Evolutionary conservation across 305 asterid species (phyloP).

Genomic region (Solanum hybrid): DNA sequence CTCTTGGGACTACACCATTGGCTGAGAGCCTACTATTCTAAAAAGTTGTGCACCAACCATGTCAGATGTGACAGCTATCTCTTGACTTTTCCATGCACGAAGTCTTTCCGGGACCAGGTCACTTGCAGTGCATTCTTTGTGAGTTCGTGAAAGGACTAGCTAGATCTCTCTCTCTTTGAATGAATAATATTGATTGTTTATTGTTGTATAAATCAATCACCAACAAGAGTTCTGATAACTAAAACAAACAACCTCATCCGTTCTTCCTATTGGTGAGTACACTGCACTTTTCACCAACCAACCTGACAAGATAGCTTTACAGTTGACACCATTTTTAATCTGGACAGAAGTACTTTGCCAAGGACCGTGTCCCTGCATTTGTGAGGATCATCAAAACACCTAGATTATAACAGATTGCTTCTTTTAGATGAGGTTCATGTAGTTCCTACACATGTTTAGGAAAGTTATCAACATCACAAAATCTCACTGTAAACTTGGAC

Average conservation of each 20-base stretch:
- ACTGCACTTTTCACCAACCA: not conserved
- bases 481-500: constrained; percentile 13
- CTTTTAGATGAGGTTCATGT: constrained; percentile 6
- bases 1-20: not conserved
- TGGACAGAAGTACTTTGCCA: not conserved
- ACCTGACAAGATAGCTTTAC: not conserved
- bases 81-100: not conserved
- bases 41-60: not conserved
- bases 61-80: not conserved
- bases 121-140: not conserved
- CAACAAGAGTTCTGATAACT: not conserved
- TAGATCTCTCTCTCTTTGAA: not conserved
- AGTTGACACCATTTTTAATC: not conserved
- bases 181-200: not conserved
- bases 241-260: not conserved
- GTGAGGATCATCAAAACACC: not conserved
- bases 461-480: constrained; percentile 3
- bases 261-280: not conserved
- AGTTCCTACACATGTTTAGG: constrained; percentile 10
- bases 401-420: not conserved
- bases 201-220: not conserved
- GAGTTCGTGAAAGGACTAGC: not conserved
- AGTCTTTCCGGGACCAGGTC: not conserved
- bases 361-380: not conserved
- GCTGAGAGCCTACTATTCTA: not conserved